phyloP scores from a whole-genome alignment of 495 filamentous ascomycete genomes.

The Daldinia concentrica region DNA sequence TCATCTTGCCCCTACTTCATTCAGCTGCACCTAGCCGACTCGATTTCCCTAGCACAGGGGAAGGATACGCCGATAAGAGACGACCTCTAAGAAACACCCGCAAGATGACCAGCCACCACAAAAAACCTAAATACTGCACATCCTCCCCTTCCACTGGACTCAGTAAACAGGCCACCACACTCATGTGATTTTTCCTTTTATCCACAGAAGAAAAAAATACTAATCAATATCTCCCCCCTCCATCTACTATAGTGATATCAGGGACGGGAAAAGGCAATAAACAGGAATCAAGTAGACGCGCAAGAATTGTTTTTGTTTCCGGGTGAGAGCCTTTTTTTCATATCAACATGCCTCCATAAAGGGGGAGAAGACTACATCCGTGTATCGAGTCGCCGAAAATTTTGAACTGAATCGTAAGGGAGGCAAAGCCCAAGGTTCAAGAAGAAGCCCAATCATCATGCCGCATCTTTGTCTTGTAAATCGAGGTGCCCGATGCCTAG shows the following conservation, averaged over 20 bases:
- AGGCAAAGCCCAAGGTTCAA: constrained; percentile 28
- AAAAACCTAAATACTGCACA: constrained; percentile 22
- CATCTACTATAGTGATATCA: constrained; percentile 42
- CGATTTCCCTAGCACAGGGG: constrained; percentile 8
- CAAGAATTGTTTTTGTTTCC: constrained; percentile 40
- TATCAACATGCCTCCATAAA: constrained; percentile 43
- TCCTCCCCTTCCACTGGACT: constrained; percentile 29
- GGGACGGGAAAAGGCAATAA: constrained; percentile 41
- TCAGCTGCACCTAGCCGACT: constrained; percentile 33
- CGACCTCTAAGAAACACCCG: constrained; percentile 31
- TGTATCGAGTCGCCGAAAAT: constrained; percentile 36
- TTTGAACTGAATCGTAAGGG: constrained; percentile 34
- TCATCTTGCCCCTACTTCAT: constrained; percentile 39
- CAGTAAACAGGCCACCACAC: constrained; percentile 21
- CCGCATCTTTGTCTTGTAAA: constrained; percentile 16
- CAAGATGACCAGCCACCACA: constrained; percentile 32
- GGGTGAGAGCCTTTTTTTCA: constrained; percentile 40
- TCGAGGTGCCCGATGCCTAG: background rate
- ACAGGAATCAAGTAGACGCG: constrained; percentile 43
- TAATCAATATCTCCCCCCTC: constrained; percentile 41
- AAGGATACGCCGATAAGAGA: constrained; percentile 18
- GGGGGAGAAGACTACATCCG: constrained; percentile 33
- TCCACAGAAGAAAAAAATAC: constrained; percentile 39
- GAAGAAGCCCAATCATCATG: constrained; percentile 27
- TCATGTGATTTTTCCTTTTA: constrained; percentile 37